Conservation (phyloP, 495 filamentous ascomycete species). For the Penicillium macrosclerotiorum region DNA sequence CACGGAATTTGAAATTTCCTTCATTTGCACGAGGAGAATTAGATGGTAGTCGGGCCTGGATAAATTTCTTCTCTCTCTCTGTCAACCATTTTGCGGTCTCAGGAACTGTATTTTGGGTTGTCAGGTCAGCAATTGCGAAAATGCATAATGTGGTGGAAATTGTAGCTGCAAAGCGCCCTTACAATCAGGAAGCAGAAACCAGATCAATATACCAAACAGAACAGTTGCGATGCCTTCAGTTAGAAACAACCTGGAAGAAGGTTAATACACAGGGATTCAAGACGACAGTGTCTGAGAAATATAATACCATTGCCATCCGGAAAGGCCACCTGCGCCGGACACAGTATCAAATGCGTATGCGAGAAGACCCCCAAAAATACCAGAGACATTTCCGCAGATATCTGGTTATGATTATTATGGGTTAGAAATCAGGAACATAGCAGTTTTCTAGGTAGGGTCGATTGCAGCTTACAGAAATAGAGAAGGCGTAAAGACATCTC, state of each 20-base stretch:
- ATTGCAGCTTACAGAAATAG: constrained; percentile 13
- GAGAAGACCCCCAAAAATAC: constrained; percentile 31
- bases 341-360: constrained; percentile 31
- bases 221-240: constrained; percentile 39
- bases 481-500: constrained; percentile 30
- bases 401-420: constrained; percentile 24
- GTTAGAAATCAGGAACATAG: neutral
- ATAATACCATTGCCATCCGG: constrained; percentile 36
- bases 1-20: constrained; percentile 29
- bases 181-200: constrained; percentile 37
- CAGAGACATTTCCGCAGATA: constrained; percentile 31
- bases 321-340: constrained; percentile 28
- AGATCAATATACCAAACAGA: constrained; percentile 29
- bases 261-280: neutral
- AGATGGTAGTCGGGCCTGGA: constrained; percentile 37
- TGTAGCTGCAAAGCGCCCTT: no score
- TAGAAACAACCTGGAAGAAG: constrained; percentile 27
- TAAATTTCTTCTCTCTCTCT: constrained; percentile 37
- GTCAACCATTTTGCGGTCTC: constrained; percentile 35
- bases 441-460: no score
- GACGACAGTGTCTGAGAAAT: neutral
- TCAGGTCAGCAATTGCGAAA: neutral
- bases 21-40: constrained; percentile 38
- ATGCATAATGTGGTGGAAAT: no score
- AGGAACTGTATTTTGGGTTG: constrained; percentile 13